phyloP scores from a whole-genome alignment of 2,329 filamentous ascomycete species.

The Claviceps spartinae region DNA sequence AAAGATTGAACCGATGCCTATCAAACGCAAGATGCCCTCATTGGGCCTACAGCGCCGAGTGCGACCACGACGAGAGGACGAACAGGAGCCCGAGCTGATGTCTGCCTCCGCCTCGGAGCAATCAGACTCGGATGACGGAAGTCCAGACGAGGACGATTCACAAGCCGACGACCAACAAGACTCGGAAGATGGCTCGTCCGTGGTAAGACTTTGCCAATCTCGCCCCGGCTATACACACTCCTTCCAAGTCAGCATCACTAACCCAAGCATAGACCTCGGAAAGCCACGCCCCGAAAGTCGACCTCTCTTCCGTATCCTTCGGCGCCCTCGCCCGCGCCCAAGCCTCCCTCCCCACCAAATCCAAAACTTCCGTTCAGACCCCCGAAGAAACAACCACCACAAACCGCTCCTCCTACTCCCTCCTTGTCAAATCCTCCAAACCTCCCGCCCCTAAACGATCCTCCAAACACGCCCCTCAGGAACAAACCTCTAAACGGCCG shows the following conservation, averaged over 20 bases:
- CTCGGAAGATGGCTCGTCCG: conserved; percentile 13
- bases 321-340: conserved; percentile 83
- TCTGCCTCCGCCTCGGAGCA: conserved; percentile 14
- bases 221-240: neutral
- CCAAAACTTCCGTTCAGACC: neutral
- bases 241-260: conserved; percentile 7
- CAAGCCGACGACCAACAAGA: conserved; percentile 21
- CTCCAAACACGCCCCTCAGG: conserved; percentile 80
- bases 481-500: conserved; percentile 68
- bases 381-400: neutral
- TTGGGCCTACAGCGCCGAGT: conserved; percentile 29
- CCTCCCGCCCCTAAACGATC: conserved; percentile 23
- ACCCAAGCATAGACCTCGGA: conserved; percentile 8
- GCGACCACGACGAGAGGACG: conserved; percentile 29
- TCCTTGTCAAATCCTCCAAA: conserved; percentile 2
- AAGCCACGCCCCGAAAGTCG: conserved; percentile 20
- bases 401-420: neutral
- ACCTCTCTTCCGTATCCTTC: conserved; percentile 59
- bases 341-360: conserved; percentile 40
- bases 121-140: conserved; percentile 16
- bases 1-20: conserved; percentile 13
- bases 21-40: conserved; percentile 26
- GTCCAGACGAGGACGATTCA: conserved; percentile 13
- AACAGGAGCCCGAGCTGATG: conserved; percentile 24
- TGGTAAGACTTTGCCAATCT: conserved; percentile 10